These are phyloP conservation scores for Moesziomyces parantarcticus DNA, from an alignment of 1,284 basidiomycete species.

Conservation along the genomic window DNA sequence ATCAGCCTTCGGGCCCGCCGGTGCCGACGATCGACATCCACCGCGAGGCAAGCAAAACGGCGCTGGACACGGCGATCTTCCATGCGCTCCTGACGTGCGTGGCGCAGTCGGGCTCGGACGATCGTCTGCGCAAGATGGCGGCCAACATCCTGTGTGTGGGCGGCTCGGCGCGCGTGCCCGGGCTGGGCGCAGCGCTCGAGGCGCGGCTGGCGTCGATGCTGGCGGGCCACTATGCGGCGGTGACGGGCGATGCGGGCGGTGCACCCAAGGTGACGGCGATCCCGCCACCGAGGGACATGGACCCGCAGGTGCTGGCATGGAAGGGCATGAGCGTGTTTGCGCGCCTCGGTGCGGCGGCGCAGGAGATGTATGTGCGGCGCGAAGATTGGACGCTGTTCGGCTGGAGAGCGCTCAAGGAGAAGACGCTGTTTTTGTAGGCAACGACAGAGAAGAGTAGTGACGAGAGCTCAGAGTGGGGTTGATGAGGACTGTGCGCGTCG, in stretches of 20 bases:
- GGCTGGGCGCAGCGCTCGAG: slow-evolving; percentile 66
- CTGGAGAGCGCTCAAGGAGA: slow-evolving; percentile 71
- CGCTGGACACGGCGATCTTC: slow-evolving; percentile 92
- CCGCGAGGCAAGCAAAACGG: slow-evolving; percentile 87
- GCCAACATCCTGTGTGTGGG: slow-evolving; percentile 90
- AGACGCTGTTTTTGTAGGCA: slow-evolving; percentile 48
- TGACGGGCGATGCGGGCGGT: slow-evolving; percentile 40
- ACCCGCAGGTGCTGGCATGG: slow-evolving; percentile 89
- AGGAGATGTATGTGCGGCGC: slow-evolving; percentile 87
- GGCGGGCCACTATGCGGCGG: slow-evolving; percentile 23
- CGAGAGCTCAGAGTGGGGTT: too few species aligned
- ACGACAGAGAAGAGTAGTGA: too few species aligned
- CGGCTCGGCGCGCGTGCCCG: slow-evolving; percentile 74
- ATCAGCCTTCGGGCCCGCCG: slow-evolving; percentile 4
- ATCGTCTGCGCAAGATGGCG: slow-evolving; percentile 88
- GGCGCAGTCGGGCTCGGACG: slow-evolving; percentile 71
- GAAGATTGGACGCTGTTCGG: slow-evolving; percentile 81
- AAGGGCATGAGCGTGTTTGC: slow-evolving; percentile 94
- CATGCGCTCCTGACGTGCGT: slow-evolving; percentile 74
- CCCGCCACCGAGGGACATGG: slow-evolving; percentile 90
- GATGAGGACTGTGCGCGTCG: too few species aligned
- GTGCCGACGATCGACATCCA: slow-evolving; percentile 75
- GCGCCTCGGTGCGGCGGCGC: slow-evolving; percentile 82
- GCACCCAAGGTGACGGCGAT: slow-evolving; percentile 78
- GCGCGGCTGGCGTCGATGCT: slow-evolving; percentile 40